Evolutionary conservation across 495 filamentous ascomycete genomes (phyloP), one percentile per base, ranked within the genome.

Genomic region (Bryoglossum gracile): DNA sequence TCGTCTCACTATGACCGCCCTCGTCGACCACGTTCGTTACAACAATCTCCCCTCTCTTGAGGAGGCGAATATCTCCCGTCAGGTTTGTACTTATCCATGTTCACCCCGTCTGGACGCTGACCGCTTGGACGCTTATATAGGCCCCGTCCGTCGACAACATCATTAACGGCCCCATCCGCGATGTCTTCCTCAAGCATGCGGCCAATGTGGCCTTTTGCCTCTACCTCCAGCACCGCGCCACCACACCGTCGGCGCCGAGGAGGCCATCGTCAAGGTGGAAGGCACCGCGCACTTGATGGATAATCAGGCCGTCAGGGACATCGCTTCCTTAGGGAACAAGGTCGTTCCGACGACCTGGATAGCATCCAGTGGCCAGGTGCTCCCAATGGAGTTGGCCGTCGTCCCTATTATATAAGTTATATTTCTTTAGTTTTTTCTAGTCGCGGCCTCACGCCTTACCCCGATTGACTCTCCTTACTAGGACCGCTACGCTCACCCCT

Each of bases 141-240:
- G 0, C 72, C 69, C 45, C 75, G 77, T 4, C 74, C 62, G 34
- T 72, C 68, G 21, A 74, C 61, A 1, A 75, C 76, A 49, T 78
- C 75, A 4, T 56, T 60, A 8, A 73, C 75, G 24, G 73, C 51
- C 22, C 70, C 72, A 34, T 72, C 65, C 36, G 75, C 73, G 25
- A 80, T 74, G 32, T 73, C 72, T 51, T 77, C 67, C 28, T 65
- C 66, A 18, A 74, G 62, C 3, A 78, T 17, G 28, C 3, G 3
- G 44, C 21, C 44, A 3, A 47, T 16, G 13, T 37, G 16, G 17
- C 28, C 44, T 17, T 47, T 32, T 47, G 44, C 28, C 44, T 47
- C 44, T 47, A 47, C 44, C 44, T 47, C 44, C 26, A 47, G 44
- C 44, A 47, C 26, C n/a, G n/a, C n/a, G n/a, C n/a, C n/a, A n/a